phyloP scores from a whole-genome alignment of 2,329 filamentous ascomycete genomes.

The Xylaria sp. region DNA sequence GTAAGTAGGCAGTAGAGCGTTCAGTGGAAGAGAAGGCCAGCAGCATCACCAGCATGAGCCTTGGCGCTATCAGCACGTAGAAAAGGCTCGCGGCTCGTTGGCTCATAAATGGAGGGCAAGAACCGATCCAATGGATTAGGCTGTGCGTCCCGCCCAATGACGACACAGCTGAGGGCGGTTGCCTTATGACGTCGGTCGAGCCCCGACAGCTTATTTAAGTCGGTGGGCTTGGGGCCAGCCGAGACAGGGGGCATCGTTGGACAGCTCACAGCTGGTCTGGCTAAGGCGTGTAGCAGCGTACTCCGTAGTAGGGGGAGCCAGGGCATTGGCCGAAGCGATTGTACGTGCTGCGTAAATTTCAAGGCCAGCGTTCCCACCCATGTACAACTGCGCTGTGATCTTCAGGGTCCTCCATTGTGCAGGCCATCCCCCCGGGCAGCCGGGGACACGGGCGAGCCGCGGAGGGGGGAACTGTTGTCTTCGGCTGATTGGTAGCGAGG shows the following conservation, averaged over 20 bases:
- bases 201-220: conserved; percentile 18
- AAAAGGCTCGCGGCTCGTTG: background rate
- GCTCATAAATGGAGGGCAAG: conserved; percentile 1
- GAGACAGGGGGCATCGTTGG: conserved; percentile 13
- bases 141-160: conserved; percentile 28
- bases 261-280: conserved; percentile 25
- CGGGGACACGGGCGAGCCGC: conserved; percentile 25
- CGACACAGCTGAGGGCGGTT: conserved; percentile 29
- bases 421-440: conserved; percentile 19
- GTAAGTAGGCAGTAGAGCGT: background rate
- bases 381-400: conserved; percentile 29
- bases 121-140: conserved; percentile 20
- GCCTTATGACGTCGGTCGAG: conserved; percentile 32
- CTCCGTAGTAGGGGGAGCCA: conserved; percentile 8
- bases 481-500: conserved; percentile 21
- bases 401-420: conserved; percentile 35
- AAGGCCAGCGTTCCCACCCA: conserved; percentile 26
- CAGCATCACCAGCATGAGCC: background rate
- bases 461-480: conserved; percentile 18
- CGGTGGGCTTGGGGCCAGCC: conserved; percentile 24
- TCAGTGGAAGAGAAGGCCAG: conserved; percentile 2
- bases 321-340: conserved; percentile 26
- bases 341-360: too few relatives aligned
- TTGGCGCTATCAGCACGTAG: conserved; percentile 6
- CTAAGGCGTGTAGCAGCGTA: too few relatives aligned